Conservation (phyloP, 1,284 basidiomycete genomes). For the Sanghuangporus sanghuang region DNA sequence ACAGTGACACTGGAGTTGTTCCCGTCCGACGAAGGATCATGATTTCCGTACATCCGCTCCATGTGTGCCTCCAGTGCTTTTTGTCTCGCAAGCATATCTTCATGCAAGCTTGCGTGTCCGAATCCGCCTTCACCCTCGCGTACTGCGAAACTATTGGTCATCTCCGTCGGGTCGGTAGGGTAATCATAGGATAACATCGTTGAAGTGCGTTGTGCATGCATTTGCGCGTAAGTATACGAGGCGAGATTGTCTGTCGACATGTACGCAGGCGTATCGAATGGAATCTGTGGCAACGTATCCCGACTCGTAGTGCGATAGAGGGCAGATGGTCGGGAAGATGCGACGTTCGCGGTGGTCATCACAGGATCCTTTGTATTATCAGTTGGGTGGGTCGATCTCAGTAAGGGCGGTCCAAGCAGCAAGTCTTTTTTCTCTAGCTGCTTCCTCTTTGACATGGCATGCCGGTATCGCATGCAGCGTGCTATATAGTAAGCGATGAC, state of each 20-base stretch:
- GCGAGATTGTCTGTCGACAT: constrained; percentile 5
- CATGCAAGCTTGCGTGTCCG: constrained; percentile 9
- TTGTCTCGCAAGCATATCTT: constrained; percentile 8
- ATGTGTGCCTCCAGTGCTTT: constrained; percentile 13
- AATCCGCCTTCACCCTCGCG: neutral
- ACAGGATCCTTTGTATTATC: neutral
- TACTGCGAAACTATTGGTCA: neutral
- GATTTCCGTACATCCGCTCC: neutral
- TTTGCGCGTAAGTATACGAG: neutral
- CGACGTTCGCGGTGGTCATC: neutral
- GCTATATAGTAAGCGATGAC: neutral
- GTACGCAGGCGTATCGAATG: constrained; percentile 1
- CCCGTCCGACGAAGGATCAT: neutral
- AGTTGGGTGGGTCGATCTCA: neutral
- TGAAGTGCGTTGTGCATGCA: neutral
- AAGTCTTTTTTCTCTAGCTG: neutral
- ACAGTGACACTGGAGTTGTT: neutral
- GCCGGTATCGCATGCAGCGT: neutral
- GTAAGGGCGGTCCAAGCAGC: neutral
- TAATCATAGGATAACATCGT: constrained; percentile 1
- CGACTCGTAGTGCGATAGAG: neutral
- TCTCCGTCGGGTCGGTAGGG: constrained; percentile 1
- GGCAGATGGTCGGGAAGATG: neutral
- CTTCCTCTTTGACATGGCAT: neutral
- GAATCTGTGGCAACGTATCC: neutral